Percentiles rank a stretch among this genome's conserved stretches.
Evolutionary conservation across 177 flowering plant species (phyloP).

Genomic region (Vitis hybrid): DNA sequence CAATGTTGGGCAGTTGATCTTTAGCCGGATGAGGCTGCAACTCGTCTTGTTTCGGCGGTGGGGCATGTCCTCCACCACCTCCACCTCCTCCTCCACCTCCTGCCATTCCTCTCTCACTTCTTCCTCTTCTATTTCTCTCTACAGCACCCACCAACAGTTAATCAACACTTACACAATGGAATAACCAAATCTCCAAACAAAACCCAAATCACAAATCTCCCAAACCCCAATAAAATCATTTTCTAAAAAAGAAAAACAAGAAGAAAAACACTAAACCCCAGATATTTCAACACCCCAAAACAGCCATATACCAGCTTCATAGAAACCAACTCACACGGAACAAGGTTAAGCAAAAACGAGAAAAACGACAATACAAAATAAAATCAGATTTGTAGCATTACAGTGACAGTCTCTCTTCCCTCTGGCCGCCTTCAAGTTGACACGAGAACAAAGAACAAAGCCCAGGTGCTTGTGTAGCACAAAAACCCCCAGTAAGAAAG

Average conservation of each 20-base stretch:
- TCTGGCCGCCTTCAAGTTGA: neutral
- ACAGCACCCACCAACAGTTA: neutral
- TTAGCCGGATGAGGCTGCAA: slow-evolving; percentile 67
- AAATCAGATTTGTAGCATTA: slow-evolving; percentile 4
- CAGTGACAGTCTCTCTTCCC: slow-evolving; percentile 6
- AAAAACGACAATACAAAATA: neutral
- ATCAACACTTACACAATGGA: neutral
- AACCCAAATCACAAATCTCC: slow-evolving; percentile 16
- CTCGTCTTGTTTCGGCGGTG: slow-evolving; percentile 59
- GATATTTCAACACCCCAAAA: slow-evolving; percentile 10
- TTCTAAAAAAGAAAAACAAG: neutral
- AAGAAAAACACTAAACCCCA: slow-evolving; percentile 14
- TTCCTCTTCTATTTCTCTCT: slow-evolving; percentile 3
- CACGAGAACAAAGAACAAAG: neutral
- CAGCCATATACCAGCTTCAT: neutral
- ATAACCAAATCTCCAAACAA: slow-evolving; percentile 17
- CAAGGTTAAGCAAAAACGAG: neutral
- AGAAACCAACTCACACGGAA: neutral
- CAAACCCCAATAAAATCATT: neutral
- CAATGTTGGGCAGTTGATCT: slow-evolving; percentile 69
- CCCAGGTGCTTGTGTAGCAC: neutral
- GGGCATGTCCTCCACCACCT: slow-evolving; percentile 41
- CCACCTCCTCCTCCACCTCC: slow-evolving; percentile 40
- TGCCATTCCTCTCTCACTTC: slow-evolving; percentile 21
- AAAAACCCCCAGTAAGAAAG: slow-evolving; percentile 15